These are phyloP conservation scores for Globisporangium ultimum DNA, from an alignment of 352 stramenopile species.

Conservation along the genomic window DNA sequence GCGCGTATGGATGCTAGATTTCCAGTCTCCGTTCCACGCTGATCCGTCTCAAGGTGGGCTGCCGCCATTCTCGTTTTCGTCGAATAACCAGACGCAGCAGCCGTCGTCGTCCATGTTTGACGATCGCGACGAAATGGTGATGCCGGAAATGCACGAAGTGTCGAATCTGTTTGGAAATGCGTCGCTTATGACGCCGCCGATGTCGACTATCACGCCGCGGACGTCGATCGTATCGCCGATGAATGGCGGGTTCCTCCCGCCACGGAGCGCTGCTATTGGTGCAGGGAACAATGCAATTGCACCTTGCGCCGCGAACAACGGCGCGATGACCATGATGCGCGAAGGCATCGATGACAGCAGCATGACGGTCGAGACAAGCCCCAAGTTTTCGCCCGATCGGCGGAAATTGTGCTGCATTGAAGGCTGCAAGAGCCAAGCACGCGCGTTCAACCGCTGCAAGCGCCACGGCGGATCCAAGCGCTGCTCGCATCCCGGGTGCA, in stretches of 20 bases:
- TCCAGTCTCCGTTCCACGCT: constrained; percentile 8
- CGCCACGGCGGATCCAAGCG: constrained; percentile 81
- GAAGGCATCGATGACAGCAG: background rate
- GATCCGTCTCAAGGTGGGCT: constrained; percentile 4
- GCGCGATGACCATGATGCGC: constrained; percentile 7
- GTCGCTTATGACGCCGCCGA: constrained; percentile 15
- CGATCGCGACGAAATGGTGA: constrained; percentile 8
- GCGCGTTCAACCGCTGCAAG: constrained; percentile 84
- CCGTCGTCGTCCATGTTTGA: constrained; percentile 9
- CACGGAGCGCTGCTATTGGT: background rate
- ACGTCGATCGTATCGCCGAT: constrained; percentile 14
- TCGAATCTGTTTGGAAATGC: constrained; percentile 14
- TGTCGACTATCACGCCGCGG: constrained; percentile 11
- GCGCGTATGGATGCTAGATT: constrained; percentile 1
- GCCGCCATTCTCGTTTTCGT: constrained; percentile 6
- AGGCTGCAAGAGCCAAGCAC: constrained; percentile 76
- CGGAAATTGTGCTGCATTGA: constrained; percentile 74
- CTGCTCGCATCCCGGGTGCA: constrained; percentile 64
- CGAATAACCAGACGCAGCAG: background rate
- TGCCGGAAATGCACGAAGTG: constrained; percentile 13
- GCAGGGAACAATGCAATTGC: background rate
- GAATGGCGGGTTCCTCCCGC: constrained; percentile 6
- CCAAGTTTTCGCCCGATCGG: constrained; percentile 64
- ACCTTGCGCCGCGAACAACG: constrained; percentile 6
- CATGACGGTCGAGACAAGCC: constrained; percentile 15